These are phyloP conservation scores for Artemisia tridentata DNA, from an alignment of 129 eudicot species.

Conservation along the genomic window DNA sequence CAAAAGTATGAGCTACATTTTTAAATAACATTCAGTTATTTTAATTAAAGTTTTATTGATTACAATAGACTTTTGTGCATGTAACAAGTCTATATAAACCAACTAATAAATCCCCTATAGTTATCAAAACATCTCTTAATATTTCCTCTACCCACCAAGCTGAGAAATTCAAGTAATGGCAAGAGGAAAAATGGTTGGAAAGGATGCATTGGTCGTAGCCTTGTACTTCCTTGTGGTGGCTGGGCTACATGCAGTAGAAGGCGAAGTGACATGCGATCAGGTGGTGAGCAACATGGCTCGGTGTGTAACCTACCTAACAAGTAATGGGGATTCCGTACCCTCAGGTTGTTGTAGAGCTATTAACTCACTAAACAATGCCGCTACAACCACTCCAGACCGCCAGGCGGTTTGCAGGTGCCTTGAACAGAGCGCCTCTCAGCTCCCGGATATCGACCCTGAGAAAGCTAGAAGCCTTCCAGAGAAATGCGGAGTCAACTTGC, in stretches of 20 bases:
- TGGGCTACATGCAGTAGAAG: conserved; percentile 2
- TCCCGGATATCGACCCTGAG: conserved; percentile 15
- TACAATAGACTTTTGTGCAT: too few relatives aligned
- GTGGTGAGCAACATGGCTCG: conserved; percentile 20
- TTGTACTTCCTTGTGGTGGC: conserved; percentile 23
- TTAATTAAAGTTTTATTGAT: too few relatives aligned
- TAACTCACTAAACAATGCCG: conserved; percentile 20
- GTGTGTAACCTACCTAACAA: conserved; percentile 28
- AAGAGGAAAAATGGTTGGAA: not conserved
- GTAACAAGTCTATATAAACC: conserved; percentile 6
- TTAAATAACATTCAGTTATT: too few relatives aligned
- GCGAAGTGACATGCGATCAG: conserved; percentile 20
- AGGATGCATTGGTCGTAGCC: conserved; percentile 7
- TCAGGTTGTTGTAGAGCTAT: conserved; percentile 35
- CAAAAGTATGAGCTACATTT: too few relatives aligned
- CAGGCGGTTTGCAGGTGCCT: conserved; percentile 34
- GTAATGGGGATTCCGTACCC: conserved; percentile 20
- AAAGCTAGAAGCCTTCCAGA: conserved; percentile 32
- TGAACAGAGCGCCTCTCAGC: conserved; percentile 1
- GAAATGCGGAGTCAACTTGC: conserved; percentile 33
- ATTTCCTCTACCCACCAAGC: not conserved
- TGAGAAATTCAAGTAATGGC: conserved; percentile 1
- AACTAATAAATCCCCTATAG: not conserved
- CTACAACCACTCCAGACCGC: conserved; percentile 35
- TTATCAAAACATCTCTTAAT: not conserved